Percentiles rank a stretch among this genome's conserved stretches.
These are phyloP conservation scores for Geotrichum ghanense DNA, from an alignment of 805 yeast genomes.

Conservation along the genomic window DNA sequence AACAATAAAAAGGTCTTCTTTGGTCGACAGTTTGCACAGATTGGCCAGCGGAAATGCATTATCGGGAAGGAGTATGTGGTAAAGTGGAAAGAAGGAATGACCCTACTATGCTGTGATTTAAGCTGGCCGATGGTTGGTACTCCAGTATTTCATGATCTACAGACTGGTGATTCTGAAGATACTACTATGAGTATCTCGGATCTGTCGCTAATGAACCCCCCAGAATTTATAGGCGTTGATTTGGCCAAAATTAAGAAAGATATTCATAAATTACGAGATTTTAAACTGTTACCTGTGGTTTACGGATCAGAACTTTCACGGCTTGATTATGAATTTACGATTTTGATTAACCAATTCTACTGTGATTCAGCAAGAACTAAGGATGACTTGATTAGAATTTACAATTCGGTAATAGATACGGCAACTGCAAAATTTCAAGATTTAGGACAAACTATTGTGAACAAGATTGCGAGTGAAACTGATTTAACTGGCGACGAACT, in stretches of 20 bases:
- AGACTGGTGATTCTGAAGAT: neutral
- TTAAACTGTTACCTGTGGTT: neutral
- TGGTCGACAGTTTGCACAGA: neutral
- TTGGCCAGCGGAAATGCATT: neutral
- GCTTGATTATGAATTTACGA: constrained; percentile 16
- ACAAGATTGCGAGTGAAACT: constrained; percentile 17
- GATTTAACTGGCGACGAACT: constrained; percentile 22
- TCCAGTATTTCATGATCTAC: neutral
- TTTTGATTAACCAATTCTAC: constrained; percentile 30
- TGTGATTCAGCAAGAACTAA: constrained; percentile 22
- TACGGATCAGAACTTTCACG: neutral
- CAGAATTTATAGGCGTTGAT: neutral
- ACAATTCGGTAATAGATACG: constrained; percentile 21
- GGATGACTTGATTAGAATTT: constrained; percentile 21
- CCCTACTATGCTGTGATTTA: neutral
- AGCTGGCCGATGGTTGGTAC: constrained; percentile 1
- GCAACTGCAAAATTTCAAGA: constrained; percentile 27
- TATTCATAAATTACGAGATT: neutral
- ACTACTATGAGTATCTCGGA: neutral
- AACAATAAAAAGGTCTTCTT: neutral
- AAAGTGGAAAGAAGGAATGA: neutral
- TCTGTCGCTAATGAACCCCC: neutral
- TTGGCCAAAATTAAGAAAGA: neutral
- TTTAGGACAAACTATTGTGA: constrained; percentile 19
- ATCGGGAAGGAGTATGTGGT: neutral